Base-by-base conservation (phyloP, 1,139 yeast species). In the Diutina rugosa region DNA sequence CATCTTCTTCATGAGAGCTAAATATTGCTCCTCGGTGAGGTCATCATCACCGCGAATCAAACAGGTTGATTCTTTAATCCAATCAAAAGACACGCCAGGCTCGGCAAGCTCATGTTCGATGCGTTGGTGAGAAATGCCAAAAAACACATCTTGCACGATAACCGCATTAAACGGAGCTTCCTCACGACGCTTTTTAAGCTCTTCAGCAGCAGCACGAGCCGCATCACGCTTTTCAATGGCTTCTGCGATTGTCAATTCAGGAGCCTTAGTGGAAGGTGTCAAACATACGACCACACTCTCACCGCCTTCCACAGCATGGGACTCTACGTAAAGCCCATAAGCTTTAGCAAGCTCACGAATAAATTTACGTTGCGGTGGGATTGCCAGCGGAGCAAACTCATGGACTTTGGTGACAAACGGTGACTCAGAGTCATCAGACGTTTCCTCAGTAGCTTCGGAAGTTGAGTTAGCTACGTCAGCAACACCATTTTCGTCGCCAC, bases 291-390 rank as follows among this genome's bases (percentile, higher is more conserved):
- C 85, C 0, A 89, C 91, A 14, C 85, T 80, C 60, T 96, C 70
- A 57, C 81, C 76, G 0, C 97, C 96, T 61, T 89, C 97, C 2
- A 80, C 80, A 66, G 89, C 97, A 62, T 87, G 91, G 1, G 93
- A 81, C 63, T 87, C 90, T 0, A 87, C 75, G 63, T 80, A 82
- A 16, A 90, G 65, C 8, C 77, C 73, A 65, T 75, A 89, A 0
- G 80, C 69, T 44, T 75, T 79, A 0, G 91, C 85, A 53, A 90
- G 65, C 58, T 82, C 82, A 63, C 85, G 93, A 21, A 90, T 71
- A 65, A 89, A 89, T 61, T 74, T 76, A 55, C 97, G 76, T 65
- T 89, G 93, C 8, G 83, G 79, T 9, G 75, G 21, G 10, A 49
- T 67, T 56, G 72, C 74, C 95, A 90, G 89, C 16, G 91, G 85